Conservation (phyloP, 2,329 filamentous ascomycete species). For the Dactylonectria estremocensis region DNA sequence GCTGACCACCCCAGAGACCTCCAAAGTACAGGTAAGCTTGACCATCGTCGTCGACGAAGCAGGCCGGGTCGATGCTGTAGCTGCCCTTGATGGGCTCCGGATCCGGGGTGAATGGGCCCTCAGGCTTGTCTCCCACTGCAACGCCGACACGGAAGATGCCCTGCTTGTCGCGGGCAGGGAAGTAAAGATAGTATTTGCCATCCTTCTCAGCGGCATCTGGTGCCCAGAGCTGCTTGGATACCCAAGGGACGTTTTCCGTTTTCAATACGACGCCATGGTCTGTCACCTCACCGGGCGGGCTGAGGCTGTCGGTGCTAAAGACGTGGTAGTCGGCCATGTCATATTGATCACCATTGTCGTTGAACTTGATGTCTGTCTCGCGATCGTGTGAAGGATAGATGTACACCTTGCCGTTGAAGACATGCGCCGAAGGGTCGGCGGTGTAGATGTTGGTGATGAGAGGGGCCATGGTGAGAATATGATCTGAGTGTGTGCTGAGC, state of each 20-base stretch:
- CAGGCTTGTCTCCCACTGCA: conserved; percentile 73
- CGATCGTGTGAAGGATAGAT: conserved; percentile 88
- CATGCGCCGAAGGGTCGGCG: conserved; percentile 85
- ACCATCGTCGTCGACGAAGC: conserved; percentile 74
- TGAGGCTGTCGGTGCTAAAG: conserved; percentile 70
- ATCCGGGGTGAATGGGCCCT: conserved; percentile 80
- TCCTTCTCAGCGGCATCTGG: conserved; percentile 80
- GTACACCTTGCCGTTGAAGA: conserved; percentile 82
- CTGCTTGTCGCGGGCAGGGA: conserved; percentile 80
- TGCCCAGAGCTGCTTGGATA: conserved; percentile 84
- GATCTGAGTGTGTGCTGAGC: neutral
- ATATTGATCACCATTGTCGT: conserved; percentile 89
- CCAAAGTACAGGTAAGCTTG: conserved; percentile 75
- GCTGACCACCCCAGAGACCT: conserved; percentile 85
- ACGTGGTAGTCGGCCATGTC: conserved; percentile 91
- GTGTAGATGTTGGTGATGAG: conserved; percentile 84
- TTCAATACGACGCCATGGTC: conserved; percentile 82
- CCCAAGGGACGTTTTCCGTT: conserved; percentile 80
- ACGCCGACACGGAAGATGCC: conserved; percentile 83
- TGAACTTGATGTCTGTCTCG: conserved; percentile 80
- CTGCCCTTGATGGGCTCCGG: conserved; percentile 76
- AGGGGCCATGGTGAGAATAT: conserved; percentile 60
- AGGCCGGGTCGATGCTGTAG: conserved; percentile 84
- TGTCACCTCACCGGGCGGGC: conserved; percentile 71
- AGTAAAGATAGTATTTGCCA: conserved; percentile 82